Conservation (phyloP, 2,329 filamentous ascomycete species). For the Ascomycota sp. region DNA sequence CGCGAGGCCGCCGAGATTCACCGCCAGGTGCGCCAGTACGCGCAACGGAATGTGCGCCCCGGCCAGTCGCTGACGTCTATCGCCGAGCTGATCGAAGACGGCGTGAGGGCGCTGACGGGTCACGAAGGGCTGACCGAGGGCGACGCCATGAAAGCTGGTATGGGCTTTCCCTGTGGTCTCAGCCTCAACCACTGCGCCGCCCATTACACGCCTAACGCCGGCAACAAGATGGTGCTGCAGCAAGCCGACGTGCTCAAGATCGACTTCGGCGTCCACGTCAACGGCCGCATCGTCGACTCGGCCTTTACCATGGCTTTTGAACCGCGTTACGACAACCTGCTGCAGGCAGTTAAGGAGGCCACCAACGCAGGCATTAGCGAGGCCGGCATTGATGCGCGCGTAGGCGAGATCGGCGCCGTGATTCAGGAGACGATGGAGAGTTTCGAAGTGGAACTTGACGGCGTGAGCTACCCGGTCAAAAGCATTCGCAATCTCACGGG, state of each 20-base stretch:
- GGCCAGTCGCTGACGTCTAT: slow-evolving; percentile 64
- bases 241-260: slow-evolving; percentile 61
- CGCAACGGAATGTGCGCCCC: slow-evolving; percentile 58
- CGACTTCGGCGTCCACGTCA: slow-evolving; percentile 63
- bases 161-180: slow-evolving; percentile 70
- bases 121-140: slow-evolving; percentile 58
- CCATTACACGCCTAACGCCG: slow-evolving; percentile 70
- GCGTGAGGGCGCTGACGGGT: slow-evolving; percentile 53
- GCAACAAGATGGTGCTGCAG: slow-evolving; percentile 55
- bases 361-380: slow-evolving; percentile 66
- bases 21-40: slow-evolving; percentile 66
- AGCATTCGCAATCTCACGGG: slow-evolving; percentile 71
- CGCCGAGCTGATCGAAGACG: slow-evolving; percentile 68
- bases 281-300: slow-evolving; percentile 59
- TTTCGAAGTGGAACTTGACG: slow-evolving; percentile 68
- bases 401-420: slow-evolving; percentile 61
- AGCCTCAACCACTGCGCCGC: slow-evolving; percentile 70
- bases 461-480: slow-evolving; percentile 59
- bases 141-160: slow-evolving; percentile 54
- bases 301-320: slow-evolving; percentile 64
- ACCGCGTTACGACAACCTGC: slow-evolving; percentile 49
- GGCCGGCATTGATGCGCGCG: slow-evolving; percentile 76
- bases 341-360: slow-evolving; percentile 50
- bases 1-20: slow-evolving; percentile 75
- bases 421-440: slow-evolving; percentile 89